Conservation (phyloP, 2,329 filamentous ascomycete genomes). For the Mycosphaerelloides madeirae region DNA sequence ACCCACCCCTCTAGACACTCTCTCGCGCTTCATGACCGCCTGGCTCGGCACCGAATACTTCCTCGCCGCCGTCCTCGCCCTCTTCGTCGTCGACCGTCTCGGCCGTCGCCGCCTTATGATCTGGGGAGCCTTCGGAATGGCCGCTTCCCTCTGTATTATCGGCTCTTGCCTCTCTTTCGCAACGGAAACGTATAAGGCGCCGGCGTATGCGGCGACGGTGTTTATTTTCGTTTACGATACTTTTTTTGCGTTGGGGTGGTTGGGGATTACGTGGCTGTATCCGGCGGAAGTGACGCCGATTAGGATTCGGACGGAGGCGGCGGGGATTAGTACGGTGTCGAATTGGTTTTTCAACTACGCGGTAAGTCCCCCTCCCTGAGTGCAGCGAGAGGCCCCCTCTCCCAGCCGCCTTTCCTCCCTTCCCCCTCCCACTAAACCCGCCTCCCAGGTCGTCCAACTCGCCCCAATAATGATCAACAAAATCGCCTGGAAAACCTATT, state of each 20-base stretch:
- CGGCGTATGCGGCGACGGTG: constrained; percentile 26
- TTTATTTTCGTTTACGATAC: constrained; percentile 24
- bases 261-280: constrained; percentile 35
- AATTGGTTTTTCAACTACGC: constrained; percentile 34
- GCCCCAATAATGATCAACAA: constrained; percentile 46
- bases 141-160: constrained; percentile 21
- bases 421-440: too few relatives aligned
- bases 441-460: constrained; percentile 10
- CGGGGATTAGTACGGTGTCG: constrained; percentile 49
- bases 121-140: constrained; percentile 24
- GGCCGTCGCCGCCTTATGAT: constrained; percentile 42
- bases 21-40: constrained; percentile 20
- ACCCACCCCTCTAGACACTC: too few relatives aligned
- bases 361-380: neutral
- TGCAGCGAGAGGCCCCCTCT: too few relatives aligned
- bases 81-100: constrained; percentile 62
- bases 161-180: constrained; percentile 11
- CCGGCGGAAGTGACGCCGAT: constrained; percentile 37
- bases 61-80: constrained; percentile 35
- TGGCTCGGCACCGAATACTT: constrained; percentile 25
- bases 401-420: too few relatives aligned
- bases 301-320: constrained; percentile 51
- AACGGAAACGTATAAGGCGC: constrained; percentile 6
- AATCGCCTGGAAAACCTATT: constrained; percentile 46
- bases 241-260: constrained; percentile 27